Evolutionary conservation across 2,329 filamentous ascomycete genomes (phyloP), one percentile per base, ranked within the genome.

Genomic region (Trichoderma oligosporum): DNA sequence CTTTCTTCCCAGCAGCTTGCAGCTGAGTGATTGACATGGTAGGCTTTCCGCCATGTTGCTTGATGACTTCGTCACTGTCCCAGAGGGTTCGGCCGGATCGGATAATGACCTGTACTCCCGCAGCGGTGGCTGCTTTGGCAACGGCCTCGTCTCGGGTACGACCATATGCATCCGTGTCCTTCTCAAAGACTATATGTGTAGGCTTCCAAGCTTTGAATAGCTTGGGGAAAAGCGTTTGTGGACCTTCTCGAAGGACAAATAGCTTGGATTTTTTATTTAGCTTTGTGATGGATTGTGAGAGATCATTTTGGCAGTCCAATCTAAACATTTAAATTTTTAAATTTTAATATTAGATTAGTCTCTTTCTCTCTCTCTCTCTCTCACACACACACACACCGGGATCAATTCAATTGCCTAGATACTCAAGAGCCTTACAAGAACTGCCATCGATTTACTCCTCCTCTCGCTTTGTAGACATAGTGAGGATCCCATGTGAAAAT

Each of bases 401-500:
- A 20, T 9, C n/a, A 22, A 38, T 33, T 18, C 5, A 35, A 16
- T 1, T 3, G n/a, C n/a, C n/a, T n/a, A n/a, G n/a, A n/a, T n/a
- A n/a, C n/a, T 1, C 6, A 27, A 49, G 11, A 24, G 3, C 12
- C 75, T 65, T 65, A 83, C 75, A 90, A 71, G 65, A 86, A 91
- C 64, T 89, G 84, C 85, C 87, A 91, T 63, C 88, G 77, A 65
- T 92, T 92, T 7, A 83, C 74, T 0, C 86, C 86, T 4, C 86
- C 87, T 57, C 87, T 80, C 1, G 85, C 83, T 29, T 80, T 80
- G 67, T 90, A 91, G 24, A 91, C 86, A 67, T 91, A 91, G 68
- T 91, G 86, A 57, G 87, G 87, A 67, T 91, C 88, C 86, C 87
- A 92, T 1, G 85, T 89, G 78, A 88, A 92, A 44, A 91, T 81